Conservation (phyloP, 352 stramenopile species). For the Phytopythium oedochilum region DNA sequence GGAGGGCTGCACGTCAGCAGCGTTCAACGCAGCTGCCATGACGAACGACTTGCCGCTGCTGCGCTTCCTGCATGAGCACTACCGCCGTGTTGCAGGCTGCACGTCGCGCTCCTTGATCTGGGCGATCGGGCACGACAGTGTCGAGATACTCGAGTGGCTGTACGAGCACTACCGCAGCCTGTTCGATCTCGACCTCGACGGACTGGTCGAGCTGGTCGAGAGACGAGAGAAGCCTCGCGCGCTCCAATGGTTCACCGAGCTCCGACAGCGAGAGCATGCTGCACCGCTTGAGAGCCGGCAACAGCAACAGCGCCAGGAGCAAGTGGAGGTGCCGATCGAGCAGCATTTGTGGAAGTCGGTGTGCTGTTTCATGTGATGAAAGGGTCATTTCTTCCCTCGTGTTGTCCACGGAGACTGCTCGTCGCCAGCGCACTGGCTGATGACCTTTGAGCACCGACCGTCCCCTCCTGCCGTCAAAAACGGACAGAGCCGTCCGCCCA, state of each 20-base stretch:
- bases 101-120: constrained; percentile 14
- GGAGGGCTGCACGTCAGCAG: constrained; percentile 22
- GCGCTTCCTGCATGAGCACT: constrained; percentile 22
- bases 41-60: constrained; percentile 20
- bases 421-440: not conserved
- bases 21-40: constrained; percentile 22
- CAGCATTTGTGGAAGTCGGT: not conserved
- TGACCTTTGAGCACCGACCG: not conserved
- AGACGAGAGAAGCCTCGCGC: constrained; percentile 4
- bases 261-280: not conserved
- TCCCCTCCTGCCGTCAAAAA: not conserved
- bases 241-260: not conserved
- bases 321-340: not conserved
- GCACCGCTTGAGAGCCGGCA: not conserved
- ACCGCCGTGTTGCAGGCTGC: constrained; percentile 9
- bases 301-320: not conserved
- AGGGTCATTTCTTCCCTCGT: too few species aligned
- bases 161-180: constrained; percentile 10
- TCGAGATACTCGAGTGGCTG: constrained; percentile 16
- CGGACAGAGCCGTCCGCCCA: not conserved
- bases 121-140: constrained; percentile 11
- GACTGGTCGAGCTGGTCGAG: constrained; percentile 13
- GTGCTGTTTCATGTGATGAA: constrained; percentile 1
- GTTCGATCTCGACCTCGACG: constrained; percentile 10
- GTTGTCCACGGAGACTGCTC: too few species aligned